A percentile compares a stretch with the other conserved stretches of the same genome.
These are phyloP conservation scores for Thermomucor indicae-seudaticae DNA, from an alignment of 371 early-diverging fungal species.

Conservation along the genomic window DNA sequence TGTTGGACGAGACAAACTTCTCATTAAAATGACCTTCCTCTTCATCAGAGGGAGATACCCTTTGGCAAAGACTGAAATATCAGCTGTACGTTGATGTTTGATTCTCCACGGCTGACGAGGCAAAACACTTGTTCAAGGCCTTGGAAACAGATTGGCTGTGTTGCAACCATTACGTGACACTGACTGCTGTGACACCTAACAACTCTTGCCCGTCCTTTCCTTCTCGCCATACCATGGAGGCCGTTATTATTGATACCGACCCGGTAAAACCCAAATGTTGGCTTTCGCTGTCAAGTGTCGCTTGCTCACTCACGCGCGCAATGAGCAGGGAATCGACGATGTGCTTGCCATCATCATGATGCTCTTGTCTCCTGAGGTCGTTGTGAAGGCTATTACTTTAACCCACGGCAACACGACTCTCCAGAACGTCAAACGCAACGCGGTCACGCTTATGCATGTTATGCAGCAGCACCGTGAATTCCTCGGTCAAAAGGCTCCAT, in stretches of 20 bases:
- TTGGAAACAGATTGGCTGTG: too few relatives aligned
- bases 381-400: conserved; percentile 46
- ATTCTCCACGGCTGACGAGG: too few relatives aligned
- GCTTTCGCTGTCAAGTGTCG: background rate
- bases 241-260: conserved; percentile 23
- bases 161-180: too few relatives aligned
- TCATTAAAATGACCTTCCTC: too few relatives aligned
- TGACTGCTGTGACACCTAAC: background rate
- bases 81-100: too few relatives aligned
- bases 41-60: too few relatives aligned
- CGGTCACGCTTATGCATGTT: conserved; percentile 28
- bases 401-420: conserved; percentile 47
- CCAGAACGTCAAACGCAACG: conserved; percentile 20
- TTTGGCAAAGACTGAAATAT: too few relatives aligned
- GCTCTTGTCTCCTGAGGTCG: conserved; percentile 42
- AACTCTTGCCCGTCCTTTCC: background rate
- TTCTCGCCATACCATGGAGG: background rate
- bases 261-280: conserved; percentile 16
- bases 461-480: conserved; percentile 25
- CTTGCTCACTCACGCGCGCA: background rate
- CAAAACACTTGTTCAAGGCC: too few relatives aligned
- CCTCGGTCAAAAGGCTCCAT: conserved; percentile 14
- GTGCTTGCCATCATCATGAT: conserved; percentile 46
- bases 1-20: too few relatives aligned
- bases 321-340: conserved; percentile 48